Conservation (phyloP, 352 stramenopile species). For the Phytopythium montanum region DNA sequence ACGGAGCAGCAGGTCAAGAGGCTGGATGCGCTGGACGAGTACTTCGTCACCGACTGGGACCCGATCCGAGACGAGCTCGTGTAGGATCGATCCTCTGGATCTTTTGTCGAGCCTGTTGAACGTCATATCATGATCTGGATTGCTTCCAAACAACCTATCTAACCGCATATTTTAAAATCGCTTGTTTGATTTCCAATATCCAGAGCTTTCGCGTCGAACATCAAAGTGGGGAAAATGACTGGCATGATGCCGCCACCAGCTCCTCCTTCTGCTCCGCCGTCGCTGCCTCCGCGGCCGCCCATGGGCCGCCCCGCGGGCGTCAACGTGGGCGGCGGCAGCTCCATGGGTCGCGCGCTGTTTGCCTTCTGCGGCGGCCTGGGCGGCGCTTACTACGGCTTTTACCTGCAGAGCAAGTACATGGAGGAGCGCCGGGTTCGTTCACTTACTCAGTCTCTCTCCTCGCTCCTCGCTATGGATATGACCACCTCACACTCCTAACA, state of each 20-base stretch:
- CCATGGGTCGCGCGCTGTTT: conserved; percentile 60
- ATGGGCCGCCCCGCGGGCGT: conserved; percentile 28
- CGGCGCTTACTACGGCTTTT: conserved; percentile 78
- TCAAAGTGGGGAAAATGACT: no score
- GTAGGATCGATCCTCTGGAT: background rate
- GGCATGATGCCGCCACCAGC: background rate
- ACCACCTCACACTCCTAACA: background rate
- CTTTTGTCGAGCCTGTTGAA: no score
- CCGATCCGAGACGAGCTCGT: conserved; percentile 11
- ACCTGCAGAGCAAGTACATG: conserved; percentile 82
- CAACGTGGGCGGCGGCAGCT: conserved; percentile 74
- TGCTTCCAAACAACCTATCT: no score
- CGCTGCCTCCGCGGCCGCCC: conserved; percentile 13
- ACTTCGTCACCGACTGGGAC: conserved; percentile 23
- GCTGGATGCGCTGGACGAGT: conserved; percentile 21
- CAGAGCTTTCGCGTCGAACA: no score
- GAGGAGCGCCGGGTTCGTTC: conserved; percentile 61
- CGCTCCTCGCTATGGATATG: no score
- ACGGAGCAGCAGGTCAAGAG: conserved; percentile 13
- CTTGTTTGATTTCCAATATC: no score
- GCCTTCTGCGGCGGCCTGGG: conserved; percentile 61
- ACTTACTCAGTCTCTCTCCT: background rate
- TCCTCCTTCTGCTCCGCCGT: background rate
- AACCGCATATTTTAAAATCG: no score
- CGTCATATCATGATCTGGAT: no score